Evolutionary conservation across 2,329 filamentous ascomycete species (phyloP).

Genomic region (Hypoxylon sp.): DNA sequence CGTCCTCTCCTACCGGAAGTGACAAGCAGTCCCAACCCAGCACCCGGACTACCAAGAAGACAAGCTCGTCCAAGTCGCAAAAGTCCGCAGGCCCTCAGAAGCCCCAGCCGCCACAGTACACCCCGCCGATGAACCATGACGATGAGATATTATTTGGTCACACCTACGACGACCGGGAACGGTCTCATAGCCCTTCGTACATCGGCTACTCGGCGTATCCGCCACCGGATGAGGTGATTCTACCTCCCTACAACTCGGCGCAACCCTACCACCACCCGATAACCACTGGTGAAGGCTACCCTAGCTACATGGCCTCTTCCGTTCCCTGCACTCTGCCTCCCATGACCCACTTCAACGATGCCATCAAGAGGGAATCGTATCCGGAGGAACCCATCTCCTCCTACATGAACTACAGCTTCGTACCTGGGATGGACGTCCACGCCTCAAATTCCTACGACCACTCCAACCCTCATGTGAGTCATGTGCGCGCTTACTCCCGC

Average conservation of each 20-base stretch:
- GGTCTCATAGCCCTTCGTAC: slow-evolving; percentile 76
- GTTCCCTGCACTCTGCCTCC: slow-evolving; percentile 72
- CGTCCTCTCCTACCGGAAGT: slow-evolving; percentile 51
- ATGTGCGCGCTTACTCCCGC: slow-evolving; percentile 59
- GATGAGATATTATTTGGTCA: slow-evolving; percentile 76
- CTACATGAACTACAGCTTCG: slow-evolving; percentile 76
- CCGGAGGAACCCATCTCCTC: slow-evolving; percentile 71
- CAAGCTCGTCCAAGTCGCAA: slow-evolving; percentile 64
- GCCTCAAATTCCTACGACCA: slow-evolving; percentile 73
- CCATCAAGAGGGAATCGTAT: slow-evolving; percentile 75
- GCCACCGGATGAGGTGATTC: slow-evolving; percentile 72
- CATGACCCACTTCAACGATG: slow-evolving; percentile 72
- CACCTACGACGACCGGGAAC: slow-evolving; percentile 72
- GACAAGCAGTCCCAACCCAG: slow-evolving; percentile 56
- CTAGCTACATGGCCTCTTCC: slow-evolving; percentile 68
- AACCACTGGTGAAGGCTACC: slow-evolving; percentile 64
- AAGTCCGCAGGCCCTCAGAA: slow-evolving; percentile 53
- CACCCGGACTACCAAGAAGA: slow-evolving; percentile 52
- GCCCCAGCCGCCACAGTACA: slow-evolving; percentile 67
- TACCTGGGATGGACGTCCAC: slow-evolving; percentile 73
- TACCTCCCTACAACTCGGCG: slow-evolving; percentile 69
- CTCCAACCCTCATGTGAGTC: slow-evolving; percentile 81
- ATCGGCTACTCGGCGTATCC: slow-evolving; percentile 77
- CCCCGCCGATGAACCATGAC: slow-evolving; percentile 69
- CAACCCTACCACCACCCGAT: slow-evolving; percentile 65